Percentiles rank a stretch among this genome's conserved stretches.
phyloP scores from a whole-genome alignment of 176 grass and related monocot species.

The Aegilops sharonensis region DNA sequence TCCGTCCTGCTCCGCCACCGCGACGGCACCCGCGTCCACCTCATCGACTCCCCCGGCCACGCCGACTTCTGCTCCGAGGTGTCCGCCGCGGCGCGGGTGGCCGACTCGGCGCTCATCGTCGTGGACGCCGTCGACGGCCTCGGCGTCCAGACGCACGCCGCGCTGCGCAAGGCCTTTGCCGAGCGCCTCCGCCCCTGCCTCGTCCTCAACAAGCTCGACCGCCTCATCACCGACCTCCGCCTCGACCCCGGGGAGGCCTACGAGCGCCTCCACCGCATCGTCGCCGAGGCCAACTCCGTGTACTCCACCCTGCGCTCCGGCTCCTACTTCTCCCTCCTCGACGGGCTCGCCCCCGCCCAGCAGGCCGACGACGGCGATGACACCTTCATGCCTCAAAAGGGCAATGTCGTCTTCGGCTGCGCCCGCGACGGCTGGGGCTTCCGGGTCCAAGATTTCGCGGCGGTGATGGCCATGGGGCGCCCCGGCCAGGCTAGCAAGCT shows the following conservation, averaged over 20 bases:
- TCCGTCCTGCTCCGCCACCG: conserved; percentile 47
- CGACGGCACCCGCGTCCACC: conserved; percentile 51
- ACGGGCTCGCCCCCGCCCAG: conserved; percentile 28
- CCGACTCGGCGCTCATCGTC: conserved; percentile 72
- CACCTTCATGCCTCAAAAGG: conserved; percentile 78
- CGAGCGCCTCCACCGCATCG: conserved; percentile 58
- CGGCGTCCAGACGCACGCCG: conserved; percentile 85
- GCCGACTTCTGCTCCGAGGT: conserved; percentile 97
- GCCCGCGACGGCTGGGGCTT: conserved; percentile 95
- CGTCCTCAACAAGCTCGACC: conserved; percentile 92
- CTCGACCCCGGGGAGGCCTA: conserved; percentile 76
- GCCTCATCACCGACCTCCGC: conserved; percentile 83
- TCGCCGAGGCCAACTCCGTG: conserved; percentile 74
- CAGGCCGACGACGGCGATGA: conserved; percentile 63
- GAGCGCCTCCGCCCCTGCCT: conserved; percentile 86
- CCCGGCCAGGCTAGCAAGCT: not conserved
- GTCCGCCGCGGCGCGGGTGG: conserved; percentile 75
- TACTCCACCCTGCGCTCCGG: conserved; percentile 73
- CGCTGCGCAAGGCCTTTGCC: conserved; percentile 79
- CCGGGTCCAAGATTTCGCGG: conserved; percentile 63
- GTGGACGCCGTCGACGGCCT: conserved; percentile 87
- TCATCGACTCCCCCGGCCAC: conserved; percentile 96
- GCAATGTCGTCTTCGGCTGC: conserved; percentile 85
- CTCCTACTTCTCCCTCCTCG: conserved; percentile 80
- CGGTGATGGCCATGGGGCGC: conserved; percentile 41